phyloP scores from a whole-genome alignment of 148 eudicot genomes.

The Mesembryanthemum crystallinum region DNA sequence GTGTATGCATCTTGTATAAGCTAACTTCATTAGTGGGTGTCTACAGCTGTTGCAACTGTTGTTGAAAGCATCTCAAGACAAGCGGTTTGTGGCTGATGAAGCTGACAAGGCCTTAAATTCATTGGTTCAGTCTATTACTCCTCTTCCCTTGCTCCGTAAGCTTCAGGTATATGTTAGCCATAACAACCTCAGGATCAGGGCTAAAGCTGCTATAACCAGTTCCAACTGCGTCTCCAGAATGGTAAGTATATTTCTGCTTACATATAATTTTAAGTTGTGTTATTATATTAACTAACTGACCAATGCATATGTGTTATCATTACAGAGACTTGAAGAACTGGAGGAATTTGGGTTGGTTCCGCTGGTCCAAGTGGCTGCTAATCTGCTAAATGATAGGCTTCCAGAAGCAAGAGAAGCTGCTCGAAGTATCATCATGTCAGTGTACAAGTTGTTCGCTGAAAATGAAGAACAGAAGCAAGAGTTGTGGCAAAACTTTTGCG shows the following conservation, averaged over 20 bases:
- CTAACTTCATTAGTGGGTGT: not conserved
- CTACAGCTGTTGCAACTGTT: slow-evolving; percentile 77
- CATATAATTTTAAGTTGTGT: not conserved
- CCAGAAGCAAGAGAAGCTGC: slow-evolving; percentile 99
- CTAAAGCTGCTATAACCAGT: slow-evolving; percentile 83
- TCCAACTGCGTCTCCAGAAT: slow-evolving; percentile 73
- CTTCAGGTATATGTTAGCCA: slow-evolving; percentile 64
- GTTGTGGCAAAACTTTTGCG: slow-evolving; percentile 88
- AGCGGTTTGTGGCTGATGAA: slow-evolving; percentile 93
- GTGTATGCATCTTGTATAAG: not conserved
- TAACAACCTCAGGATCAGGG: slow-evolving; percentile 69
- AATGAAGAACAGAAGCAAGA: slow-evolving; percentile 58
- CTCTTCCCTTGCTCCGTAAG: slow-evolving; percentile 67
- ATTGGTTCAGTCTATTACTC: slow-evolving; percentile 63
- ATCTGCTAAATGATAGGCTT: slow-evolving; percentile 75
- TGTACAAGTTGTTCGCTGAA: slow-evolving; percentile 43
- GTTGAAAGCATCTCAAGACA: slow-evolving; percentile 90
- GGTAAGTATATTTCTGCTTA: slow-evolving; percentile 36
- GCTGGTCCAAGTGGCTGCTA: slow-evolving; percentile 57
- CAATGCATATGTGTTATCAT: slow-evolving; percentile 1
- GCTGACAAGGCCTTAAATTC: slow-evolving; percentile 70
- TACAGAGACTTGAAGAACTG: slow-evolving; percentile 54
- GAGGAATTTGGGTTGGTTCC: slow-evolving; percentile 64
- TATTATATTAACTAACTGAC: not conserved
- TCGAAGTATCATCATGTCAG: slow-evolving; percentile 49